phyloP scores from a whole-genome alignment of 2,329 filamentous ascomycete species.

The Triangularia setosa region DNA sequence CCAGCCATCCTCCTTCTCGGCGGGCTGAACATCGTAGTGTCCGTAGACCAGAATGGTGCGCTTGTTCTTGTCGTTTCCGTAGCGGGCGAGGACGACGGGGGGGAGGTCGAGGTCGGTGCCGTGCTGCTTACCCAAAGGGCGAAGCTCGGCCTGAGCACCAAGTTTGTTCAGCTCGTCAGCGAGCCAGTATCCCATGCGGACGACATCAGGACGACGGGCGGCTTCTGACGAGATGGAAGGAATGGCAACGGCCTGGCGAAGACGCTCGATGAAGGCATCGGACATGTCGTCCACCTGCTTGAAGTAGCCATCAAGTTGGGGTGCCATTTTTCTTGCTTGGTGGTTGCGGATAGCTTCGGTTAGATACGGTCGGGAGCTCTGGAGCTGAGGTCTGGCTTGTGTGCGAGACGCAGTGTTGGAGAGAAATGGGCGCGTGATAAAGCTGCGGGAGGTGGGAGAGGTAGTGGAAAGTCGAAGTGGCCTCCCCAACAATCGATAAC shows the following conservation, averaged over 20 bases:
- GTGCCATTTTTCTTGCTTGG: conserved; percentile 76
- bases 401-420: neutral
- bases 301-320: conserved; percentile 88
- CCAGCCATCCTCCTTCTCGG: conserved; percentile 91
- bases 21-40: conserved; percentile 98
- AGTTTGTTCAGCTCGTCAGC: conserved; percentile 76
- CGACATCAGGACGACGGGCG: conserved; percentile 81
- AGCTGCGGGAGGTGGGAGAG: conserved; percentile 9
- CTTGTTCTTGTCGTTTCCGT: conserved; percentile 89
- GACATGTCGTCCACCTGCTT: conserved; percentile 81
- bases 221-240: conserved; percentile 93
- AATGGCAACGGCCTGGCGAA: conserved; percentile 90
- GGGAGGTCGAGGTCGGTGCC: conserved; percentile 87
- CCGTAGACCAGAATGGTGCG: conserved; percentile 94
- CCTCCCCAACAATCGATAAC: conserved; percentile 11
- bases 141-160: conserved; percentile 82
- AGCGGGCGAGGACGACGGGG: conserved; percentile 86
- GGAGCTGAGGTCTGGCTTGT: neutral
- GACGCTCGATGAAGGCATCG: conserved; percentile 80
- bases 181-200: conserved; percentile 94
- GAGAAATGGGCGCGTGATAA: conserved; percentile 3
- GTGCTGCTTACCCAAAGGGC: conserved; percentile 85
- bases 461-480: neutral
- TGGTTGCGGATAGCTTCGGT: conserved; percentile 51
- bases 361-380: conserved; percentile 40